Conservation (phyloP, 495 filamentous ascomycete species). For the Penicillium ochrochloron region DNA sequence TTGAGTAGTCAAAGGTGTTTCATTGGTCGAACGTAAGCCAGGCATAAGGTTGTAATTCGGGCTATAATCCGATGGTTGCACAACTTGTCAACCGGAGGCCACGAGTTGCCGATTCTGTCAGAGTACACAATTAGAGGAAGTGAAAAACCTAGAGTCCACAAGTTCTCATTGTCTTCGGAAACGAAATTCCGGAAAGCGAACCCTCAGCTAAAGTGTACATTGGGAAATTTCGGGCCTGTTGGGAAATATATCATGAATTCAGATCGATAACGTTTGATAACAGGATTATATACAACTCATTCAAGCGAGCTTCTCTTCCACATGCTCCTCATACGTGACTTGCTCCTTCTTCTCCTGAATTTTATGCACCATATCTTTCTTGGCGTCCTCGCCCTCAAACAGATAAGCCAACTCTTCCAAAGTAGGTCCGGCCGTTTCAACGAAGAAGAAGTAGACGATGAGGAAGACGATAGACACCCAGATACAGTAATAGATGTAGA, state of each 20-base stretch:
- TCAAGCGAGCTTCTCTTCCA: conserved; percentile 21
- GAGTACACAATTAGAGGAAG: too few relatives aligned
- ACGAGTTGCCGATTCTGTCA: too few relatives aligned
- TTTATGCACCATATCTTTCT: conserved; percentile 22
- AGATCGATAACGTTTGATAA: background rate
- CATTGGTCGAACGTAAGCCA: too few relatives aligned
- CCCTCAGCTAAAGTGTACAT: too few relatives aligned
- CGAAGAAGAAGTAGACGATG: conserved; percentile 66
- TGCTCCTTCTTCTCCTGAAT: conserved; percentile 26
- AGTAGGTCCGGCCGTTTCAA: conserved; percentile 65
- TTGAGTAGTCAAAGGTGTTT: background rate
- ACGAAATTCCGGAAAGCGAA: too few relatives aligned
- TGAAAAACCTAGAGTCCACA: too few relatives aligned
- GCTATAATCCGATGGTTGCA: too few relatives aligned
- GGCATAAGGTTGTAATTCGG: too few relatives aligned
- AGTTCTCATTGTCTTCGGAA: too few relatives aligned
- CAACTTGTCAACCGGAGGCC: too few relatives aligned
- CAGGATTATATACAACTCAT: background rate
- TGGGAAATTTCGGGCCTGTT: too few relatives aligned
- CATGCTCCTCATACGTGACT: conserved; percentile 24
- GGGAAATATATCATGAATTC: too few relatives aligned
- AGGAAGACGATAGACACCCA: conserved; percentile 62
- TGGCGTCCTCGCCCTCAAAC: conserved; percentile 25
- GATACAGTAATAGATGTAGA: conserved; percentile 62
- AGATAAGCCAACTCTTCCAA: conserved; percentile 63